Percentiles rank a stretch among this genome's conserved stretches.
Evolutionary conservation across 805 yeast species (phyloP).

Genomic region (Ogataea zsoltii): DNA sequence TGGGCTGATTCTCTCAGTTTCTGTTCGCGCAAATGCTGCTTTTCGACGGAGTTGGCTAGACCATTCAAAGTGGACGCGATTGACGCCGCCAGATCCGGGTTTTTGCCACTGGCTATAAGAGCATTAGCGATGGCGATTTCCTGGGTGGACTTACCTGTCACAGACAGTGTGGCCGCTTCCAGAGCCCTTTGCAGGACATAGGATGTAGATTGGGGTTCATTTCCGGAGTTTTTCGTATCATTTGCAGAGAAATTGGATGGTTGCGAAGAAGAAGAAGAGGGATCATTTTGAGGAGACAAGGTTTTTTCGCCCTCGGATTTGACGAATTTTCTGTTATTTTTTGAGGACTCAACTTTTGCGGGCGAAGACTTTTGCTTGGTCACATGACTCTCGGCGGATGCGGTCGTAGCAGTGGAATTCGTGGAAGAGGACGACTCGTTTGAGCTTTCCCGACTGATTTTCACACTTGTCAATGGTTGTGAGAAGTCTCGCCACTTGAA

Average conservation of each 20-base stretch:
- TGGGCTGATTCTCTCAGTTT: neutral
- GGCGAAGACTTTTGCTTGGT: too few species aligned
- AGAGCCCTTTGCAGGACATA: slow-evolving; percentile 44
- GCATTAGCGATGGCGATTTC: slow-evolving; percentile 53
- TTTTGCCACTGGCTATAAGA: slow-evolving; percentile 50
- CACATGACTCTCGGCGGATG: neutral
- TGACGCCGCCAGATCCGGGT: slow-evolving; percentile 42
- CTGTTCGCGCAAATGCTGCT: slow-evolving; percentile 13
- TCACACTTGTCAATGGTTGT: slow-evolving; percentile 22
- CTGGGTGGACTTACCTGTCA: slow-evolving; percentile 53
- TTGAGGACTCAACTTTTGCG: neutral
- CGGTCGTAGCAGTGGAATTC: too few species aligned
- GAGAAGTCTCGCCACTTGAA: slow-evolving; percentile 67
- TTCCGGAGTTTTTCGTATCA: neutral
- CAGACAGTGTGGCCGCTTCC: slow-evolving; percentile 56
- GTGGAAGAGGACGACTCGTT: slow-evolving; percentile 5
- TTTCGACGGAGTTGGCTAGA: slow-evolving; percentile 20
- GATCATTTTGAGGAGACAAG: neutral
- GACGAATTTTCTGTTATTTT: neutral
- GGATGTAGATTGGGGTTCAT: neutral
- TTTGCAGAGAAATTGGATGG: neutral
- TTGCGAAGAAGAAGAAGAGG: neutral
- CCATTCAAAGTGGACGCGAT: slow-evolving; percentile 29
- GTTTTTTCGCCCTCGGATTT: neutral
- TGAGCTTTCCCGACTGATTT: slow-evolving; percentile 28